These are phyloP conservation scores for Pseudogymnoascus sp. DNA, from an alignment of 2,329 filamentous ascomycete species.

Conservation along the genomic window DNA sequence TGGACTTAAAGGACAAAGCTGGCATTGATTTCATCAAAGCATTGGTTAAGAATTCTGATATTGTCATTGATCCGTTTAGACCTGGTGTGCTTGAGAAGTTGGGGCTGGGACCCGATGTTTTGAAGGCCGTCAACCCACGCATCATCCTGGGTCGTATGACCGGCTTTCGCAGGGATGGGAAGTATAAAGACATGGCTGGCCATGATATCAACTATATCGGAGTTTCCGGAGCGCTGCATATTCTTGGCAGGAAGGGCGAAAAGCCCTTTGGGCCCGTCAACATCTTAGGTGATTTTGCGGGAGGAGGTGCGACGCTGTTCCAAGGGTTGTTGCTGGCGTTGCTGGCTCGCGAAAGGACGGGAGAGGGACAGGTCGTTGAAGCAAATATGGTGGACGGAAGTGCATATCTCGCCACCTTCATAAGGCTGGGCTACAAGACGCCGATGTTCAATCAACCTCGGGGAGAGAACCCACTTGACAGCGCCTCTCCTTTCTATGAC, in stretches of 20 bases:
- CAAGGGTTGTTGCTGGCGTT: slow-evolving; percentile 77
- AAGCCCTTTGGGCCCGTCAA: slow-evolving; percentile 76
- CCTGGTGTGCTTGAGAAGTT: slow-evolving; percentile 84
- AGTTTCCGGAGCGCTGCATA: slow-evolving; percentile 68
- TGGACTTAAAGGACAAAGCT: slow-evolving; percentile 65
- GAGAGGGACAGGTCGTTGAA: slow-evolving; percentile 80
- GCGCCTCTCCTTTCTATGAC: slow-evolving; percentile 81
- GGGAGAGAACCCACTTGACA: slow-evolving; percentile 74
- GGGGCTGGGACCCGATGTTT: slow-evolving; percentile 61
- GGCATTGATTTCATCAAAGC: slow-evolving; percentile 61
- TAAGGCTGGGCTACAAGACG: slow-evolving; percentile 58
- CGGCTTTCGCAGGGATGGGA: slow-evolving; percentile 80
- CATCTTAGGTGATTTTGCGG: slow-evolving; percentile 83
- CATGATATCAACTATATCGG: slow-evolving; percentile 97
- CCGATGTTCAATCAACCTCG: slow-evolving; percentile 55
- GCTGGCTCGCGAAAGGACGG: slow-evolving; percentile 54
- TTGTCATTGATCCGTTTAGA: slow-evolving; percentile 89
- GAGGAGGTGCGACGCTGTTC: slow-evolving; percentile 76
- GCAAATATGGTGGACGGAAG: slow-evolving; percentile 95
- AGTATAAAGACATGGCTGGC: slow-evolving; percentile 80
- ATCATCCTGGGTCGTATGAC: slow-evolving; percentile 82
- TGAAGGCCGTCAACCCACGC: slow-evolving; percentile 62
- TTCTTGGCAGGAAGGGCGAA: slow-evolving; percentile 64
- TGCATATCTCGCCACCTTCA: slow-evolving; percentile 71
- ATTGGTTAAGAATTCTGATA: slow-evolving; percentile 58